Evolutionary conservation across 1,284 basidiomycete genomes (phyloP), one percentile per base, ranked within the genome.

Genomic region (Ceratobasidium sp.): DNA sequence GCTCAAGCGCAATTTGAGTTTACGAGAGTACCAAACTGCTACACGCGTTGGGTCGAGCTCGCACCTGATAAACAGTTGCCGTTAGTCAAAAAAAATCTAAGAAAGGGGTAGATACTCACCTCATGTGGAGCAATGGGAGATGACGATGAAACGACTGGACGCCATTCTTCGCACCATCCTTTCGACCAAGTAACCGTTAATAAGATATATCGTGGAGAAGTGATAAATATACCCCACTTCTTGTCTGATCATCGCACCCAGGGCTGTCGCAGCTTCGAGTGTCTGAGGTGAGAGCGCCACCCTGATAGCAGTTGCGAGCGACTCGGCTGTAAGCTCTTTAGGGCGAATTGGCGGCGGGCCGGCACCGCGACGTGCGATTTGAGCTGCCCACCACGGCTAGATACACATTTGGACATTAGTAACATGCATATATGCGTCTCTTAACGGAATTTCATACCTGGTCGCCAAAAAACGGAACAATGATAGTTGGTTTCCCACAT

Each of bases 381-480:
- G 71, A 16, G 71, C 23, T 6, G 71, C 71, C 71, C 71, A 75
- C 71, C 71, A 75, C n/a, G 71, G 71, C 87, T 87, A 48, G 27
- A n/a, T n/a, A n/a, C n/a, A n/a, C n/a, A n/a, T n/a, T n/a, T n/a
- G n/a, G n/a, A n/a, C 38, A 38, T 38, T 38, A 38, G 38, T 8
- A 38, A 80, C 82, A 50, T 82, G 85, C 87, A 86, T 44, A 64
- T 12, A 23, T 87, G 7, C 20, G 87, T 88, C 1, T 81, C n/a
- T 12, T 27, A 10, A 67, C 77, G 52, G 35, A 62, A 33, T 57
- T 33, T 10, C 66, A 7, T 54, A 64, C 83, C 81, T 93, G 91
- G 81, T 93, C 92, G 0, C 91, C 91, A 82, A 92, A 93, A 84
- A 91, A 92, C 0, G 91, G 91, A 0, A 92, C 88, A 0, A 92